phyloP scores from a whole-genome alignment of 768 basidiomycete genomes.

The Lactarius quietus region DNA sequence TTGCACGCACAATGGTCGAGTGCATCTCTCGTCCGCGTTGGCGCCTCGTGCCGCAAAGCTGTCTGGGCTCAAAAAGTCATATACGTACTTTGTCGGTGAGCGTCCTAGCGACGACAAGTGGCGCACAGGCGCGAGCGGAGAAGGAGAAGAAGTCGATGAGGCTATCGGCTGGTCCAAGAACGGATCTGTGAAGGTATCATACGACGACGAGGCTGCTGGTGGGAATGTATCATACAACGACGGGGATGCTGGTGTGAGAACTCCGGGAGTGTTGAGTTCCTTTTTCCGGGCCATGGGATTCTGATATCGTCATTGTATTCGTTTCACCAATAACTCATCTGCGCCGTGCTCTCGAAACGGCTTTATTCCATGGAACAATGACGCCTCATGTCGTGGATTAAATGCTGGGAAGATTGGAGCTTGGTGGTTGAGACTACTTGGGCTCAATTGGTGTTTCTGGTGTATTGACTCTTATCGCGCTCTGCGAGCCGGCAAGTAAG shows the following conservation, averaged over 20 bases:
- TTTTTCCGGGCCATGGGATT: constrained; percentile 18
- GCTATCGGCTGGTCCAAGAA: constrained; percentile 16
- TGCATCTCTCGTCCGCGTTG: constrained; percentile 14
- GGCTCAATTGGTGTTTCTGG: no score
- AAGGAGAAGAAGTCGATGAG: constrained; percentile 21
- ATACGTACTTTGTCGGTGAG: constrained; percentile 20
- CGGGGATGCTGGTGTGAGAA: background rate
- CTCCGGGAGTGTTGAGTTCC: constrained; percentile 4
- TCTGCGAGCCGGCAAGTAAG: no score
- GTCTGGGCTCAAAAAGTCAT: constrained; percentile 11
- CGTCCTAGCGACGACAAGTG: constrained; percentile 17
- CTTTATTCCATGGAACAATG: background rate
- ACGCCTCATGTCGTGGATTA: background rate
- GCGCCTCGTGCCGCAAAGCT: constrained; percentile 5
- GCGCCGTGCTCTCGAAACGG: background rate
- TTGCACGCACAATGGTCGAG: constrained; percentile 14
- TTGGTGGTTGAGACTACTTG: no score
- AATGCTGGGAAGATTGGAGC: no score
- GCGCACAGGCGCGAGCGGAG: constrained; percentile 8
- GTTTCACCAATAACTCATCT: background rate
- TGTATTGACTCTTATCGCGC: no score
- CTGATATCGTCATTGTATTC: background rate
- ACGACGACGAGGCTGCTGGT: constrained; percentile 22
- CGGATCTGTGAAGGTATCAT: constrained; percentile 17
- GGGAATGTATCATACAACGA: no score